Evolutionary conservation across 352 stramenopile species (phyloP).

Genomic region (Hyphochytrium catenoides): DNA sequence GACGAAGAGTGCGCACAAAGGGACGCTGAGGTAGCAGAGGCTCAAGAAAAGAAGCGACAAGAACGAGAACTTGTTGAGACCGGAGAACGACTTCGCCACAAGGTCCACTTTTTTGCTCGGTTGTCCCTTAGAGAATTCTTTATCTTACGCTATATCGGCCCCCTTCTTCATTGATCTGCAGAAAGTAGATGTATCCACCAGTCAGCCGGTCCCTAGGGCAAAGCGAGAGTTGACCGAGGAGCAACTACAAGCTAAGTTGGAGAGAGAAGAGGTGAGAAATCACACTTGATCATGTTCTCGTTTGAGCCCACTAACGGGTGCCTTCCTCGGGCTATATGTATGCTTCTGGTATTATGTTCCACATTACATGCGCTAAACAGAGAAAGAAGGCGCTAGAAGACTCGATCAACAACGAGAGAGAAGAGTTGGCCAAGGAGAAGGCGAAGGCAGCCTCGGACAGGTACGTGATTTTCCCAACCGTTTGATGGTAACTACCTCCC

Average conservation of each 20-base stretch:
- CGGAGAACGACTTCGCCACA: neutral
- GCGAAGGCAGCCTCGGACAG: slow-evolving; percentile 44
- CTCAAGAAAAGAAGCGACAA: slow-evolving; percentile 39
- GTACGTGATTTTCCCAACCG: no score
- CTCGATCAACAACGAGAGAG: slow-evolving; percentile 45
- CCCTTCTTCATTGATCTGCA: neutral
- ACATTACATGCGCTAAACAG: slow-evolving; percentile 5
- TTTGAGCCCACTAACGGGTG: no score
- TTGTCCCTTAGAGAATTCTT: neutral
- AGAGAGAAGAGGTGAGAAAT: slow-evolving; percentile 39
- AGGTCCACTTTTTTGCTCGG: neutral
- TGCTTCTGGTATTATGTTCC: neutral
- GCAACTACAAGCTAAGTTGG: slow-evolving; percentile 31
- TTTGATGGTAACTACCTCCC: slow-evolving; percentile 2
- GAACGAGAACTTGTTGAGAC: slow-evolving; percentile 20
- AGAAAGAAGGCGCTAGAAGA: slow-evolving; percentile 29
- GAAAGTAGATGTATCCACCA: neutral
- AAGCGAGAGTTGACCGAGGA: slow-evolving; percentile 28
- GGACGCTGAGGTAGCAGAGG: slow-evolving; percentile 35
- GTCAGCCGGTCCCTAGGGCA: slow-evolving; percentile 3
- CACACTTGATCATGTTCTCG: no score
- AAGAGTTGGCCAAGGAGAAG: slow-evolving; percentile 39
- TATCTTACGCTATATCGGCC: slow-evolving; percentile 4
- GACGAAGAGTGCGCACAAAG: slow-evolving; percentile 40
- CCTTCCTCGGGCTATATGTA: slow-evolving; percentile 20